Evolutionary conservation across 1,139 yeast genomes (phyloP).

Genomic region (Geotrichum aggregatum): DNA sequence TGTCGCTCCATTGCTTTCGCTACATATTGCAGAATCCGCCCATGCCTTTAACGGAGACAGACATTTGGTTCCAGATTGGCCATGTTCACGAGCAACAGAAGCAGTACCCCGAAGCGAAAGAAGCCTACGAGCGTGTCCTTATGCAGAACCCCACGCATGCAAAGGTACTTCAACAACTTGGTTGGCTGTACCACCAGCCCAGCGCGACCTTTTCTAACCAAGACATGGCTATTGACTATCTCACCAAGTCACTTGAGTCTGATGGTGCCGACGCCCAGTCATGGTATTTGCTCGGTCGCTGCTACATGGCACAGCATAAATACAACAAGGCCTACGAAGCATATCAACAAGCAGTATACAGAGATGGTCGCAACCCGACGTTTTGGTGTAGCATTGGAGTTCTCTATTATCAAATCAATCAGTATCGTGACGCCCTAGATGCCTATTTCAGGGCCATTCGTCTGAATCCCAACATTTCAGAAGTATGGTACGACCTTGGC

Average conservation of each 20-base stretch:
- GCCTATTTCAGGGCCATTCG: conserved; percentile 96
- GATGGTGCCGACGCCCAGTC: conserved; percentile 91
- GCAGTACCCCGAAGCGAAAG: conserved; percentile 86
- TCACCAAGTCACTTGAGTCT: conserved; percentile 81
- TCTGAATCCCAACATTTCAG: conserved; percentile 89
- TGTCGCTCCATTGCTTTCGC: conserved; percentile 89
- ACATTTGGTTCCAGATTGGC: conserved; percentile 97
- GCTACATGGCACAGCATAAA: conserved; percentile 93
- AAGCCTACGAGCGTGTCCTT: conserved; percentile 89
- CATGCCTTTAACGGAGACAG: conserved; percentile 91
- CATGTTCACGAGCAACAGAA: conserved; percentile 91
- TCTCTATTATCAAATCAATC: conserved; percentile 89
- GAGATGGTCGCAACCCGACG: conserved; percentile 94
- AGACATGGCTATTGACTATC: conserved; percentile 73
- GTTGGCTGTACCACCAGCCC: conserved; percentile 90
- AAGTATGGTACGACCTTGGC: conserved; percentile 98
- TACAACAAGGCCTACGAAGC: conserved; percentile 96
- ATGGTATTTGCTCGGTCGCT: conserved; percentile 95
- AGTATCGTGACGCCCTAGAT: conserved; percentile 92
- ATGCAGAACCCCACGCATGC: conserved; percentile 91
- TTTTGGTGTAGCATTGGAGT: conserved; percentile 99
- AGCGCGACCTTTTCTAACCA: conserved; percentile 69
- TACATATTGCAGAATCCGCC: conserved; percentile 90
- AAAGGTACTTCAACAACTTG: conserved; percentile 90
- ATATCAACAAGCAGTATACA: conserved; percentile 95